Evolutionary conservation across 441 rosid genomes (phyloP), one percentile per base, ranked within the genome.

Genomic region (Raphanus hybrid): DNA sequence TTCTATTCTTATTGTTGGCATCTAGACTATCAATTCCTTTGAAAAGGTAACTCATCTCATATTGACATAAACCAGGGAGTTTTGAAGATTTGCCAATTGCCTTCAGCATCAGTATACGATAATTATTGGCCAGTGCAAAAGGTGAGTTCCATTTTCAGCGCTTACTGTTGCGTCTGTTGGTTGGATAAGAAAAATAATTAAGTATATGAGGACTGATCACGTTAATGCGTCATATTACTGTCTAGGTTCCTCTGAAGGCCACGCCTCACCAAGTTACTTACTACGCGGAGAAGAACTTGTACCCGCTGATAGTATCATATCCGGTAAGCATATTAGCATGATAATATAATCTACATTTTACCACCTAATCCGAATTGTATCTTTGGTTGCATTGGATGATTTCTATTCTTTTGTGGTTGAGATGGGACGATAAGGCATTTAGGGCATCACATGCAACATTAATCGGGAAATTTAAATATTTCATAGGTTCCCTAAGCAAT

Each of bases 241-340:
- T 54, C 84, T 85, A 96, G 99, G 79, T 96, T 84, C 94, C 98
- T 71, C 75, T 94, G 83, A 93, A 87, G 85, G 98, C 92, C 71
- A 96, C 99, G 67, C 99, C 99, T 77, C 99, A 96, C 88, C 99
- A 96, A 85, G 97, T 96, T 71, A 91, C 98, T 70, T 96, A 91
- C 86, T 92, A 86, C 71, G 86, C 98, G 0, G 98, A 96, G 88
- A 91, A 81, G 88, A 96, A 92, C 78, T 85, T 96, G 75, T 96
- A 96, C 77, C 92, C 96, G 0, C 83, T 96, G 77, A 92, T 96
- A 79, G 98, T 96, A 85, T 93, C 98, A 64, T 86, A 88, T 83
- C 98, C 91, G 61, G 99, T 96, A 83, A 90, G 98, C 81, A 34
- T 43, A 37, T 71, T 43, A 20, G 26, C 79, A 23, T 70, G 77